Evolutionary conservation across 1,139 yeast genomes (phyloP).

Genomic region (Taiozyma sp.): DNA sequence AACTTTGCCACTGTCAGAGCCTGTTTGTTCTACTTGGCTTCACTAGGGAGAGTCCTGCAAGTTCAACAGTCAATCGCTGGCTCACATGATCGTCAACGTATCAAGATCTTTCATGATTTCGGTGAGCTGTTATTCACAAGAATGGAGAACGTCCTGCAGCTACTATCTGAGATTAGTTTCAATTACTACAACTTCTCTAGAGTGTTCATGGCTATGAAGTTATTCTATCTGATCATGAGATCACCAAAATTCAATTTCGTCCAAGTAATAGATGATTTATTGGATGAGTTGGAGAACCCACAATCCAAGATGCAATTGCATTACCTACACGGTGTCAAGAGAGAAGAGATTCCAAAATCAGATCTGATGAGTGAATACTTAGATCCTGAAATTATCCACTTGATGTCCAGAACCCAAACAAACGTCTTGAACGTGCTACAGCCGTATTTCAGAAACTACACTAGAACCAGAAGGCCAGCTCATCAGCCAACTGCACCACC

Average conservation of each 20-base stretch:
- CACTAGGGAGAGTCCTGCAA: background rate
- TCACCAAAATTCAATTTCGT: conserved; percentile 19
- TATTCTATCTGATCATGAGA: conserved; percentile 12
- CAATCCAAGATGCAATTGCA: conserved; percentile 3
- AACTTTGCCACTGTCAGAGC: conserved; percentile 11
- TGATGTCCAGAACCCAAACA: conserved; percentile 10
- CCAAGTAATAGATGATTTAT: conserved; percentile 6
- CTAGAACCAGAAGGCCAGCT: background rate
- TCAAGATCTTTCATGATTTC: conserved; percentile 9
- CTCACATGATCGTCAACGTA: conserved; percentile 4
- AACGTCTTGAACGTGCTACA: conserved; percentile 16
- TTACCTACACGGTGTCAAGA: conserved; percentile 10
- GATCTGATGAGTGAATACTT: conserved; percentile 13
- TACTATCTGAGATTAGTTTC: conserved; percentile 10
- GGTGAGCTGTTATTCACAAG: conserved; percentile 7
- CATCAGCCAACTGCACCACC: background rate
- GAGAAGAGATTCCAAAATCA: conserved; percentile 16
- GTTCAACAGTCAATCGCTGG: background rate
- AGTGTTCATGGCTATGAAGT: conserved; percentile 9
- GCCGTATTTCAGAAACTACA: conserved; percentile 8
- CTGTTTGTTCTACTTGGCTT: background rate
- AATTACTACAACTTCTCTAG: conserved; percentile 18
- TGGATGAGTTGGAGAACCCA: background rate
- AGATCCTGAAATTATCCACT: conserved; percentile 13
- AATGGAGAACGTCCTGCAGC: conserved; percentile 16